Evolutionary conservation across 192 early-diverging fungal species (phyloP).

Genomic region (Entomortierella parvispora): DNA sequence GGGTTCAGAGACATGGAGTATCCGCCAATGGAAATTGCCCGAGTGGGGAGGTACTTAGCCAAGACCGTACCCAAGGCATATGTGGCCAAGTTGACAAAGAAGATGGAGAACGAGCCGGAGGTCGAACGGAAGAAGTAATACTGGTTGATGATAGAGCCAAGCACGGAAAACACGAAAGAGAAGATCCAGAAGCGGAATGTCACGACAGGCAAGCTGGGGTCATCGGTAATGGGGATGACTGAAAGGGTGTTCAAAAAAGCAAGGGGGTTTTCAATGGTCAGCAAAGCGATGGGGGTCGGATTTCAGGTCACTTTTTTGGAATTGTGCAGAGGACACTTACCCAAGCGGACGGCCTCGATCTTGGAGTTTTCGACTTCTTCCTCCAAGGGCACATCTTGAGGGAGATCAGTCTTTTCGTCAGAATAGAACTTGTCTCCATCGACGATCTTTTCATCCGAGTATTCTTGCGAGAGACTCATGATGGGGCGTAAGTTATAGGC

Average conservation of each 20-base stretch:
- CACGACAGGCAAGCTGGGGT: constrained; percentile 53
- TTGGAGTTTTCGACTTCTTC: constrained; percentile 1
- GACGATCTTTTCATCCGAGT: background rate
- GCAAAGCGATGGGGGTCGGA: background rate
- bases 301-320: background rate
- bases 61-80: constrained; percentile 40
- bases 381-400: background rate
- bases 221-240: constrained; percentile 27
- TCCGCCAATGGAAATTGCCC: background rate
- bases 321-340: background rate
- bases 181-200: constrained; percentile 65
- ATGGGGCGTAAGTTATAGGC: background rate
- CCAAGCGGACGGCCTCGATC: constrained; percentile 14
- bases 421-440: background rate
- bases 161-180: constrained; percentile 49
- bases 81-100: constrained; percentile 50
- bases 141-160: constrained; percentile 49
- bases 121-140: constrained; percentile 55
- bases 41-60: constrained; percentile 18
- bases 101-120: constrained; percentile 28
- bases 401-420: background rate
- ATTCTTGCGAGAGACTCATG: background rate
- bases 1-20: constrained; percentile 31
- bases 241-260: background rate
- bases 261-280: background rate